phyloP scores from a whole-genome alignment of 2,329 filamentous ascomycete species.

The Magnaporthiopsis incrustans region DNA sequence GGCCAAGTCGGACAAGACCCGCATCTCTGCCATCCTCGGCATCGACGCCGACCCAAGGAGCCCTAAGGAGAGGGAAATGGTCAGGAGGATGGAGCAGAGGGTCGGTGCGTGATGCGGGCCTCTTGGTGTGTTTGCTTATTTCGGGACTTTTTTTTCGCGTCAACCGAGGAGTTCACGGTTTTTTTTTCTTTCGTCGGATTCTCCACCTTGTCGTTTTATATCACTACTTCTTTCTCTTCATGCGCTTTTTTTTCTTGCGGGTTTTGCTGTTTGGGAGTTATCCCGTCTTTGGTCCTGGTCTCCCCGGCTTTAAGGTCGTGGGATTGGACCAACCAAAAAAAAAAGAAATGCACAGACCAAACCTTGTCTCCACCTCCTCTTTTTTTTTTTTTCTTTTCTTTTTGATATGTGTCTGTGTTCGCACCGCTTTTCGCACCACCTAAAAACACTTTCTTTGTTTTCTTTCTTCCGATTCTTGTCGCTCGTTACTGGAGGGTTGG shows the following conservation, averaged over 20 bases:
- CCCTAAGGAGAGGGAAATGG: slow-evolving; percentile 49
- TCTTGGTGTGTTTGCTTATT: too few species aligned
- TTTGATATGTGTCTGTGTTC: neutral
- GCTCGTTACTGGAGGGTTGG: neutral
- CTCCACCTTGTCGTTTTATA: too few species aligned
- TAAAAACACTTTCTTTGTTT: neutral
- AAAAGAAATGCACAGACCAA: neutral
- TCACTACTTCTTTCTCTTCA: neutral
- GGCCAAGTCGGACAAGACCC: slow-evolving; percentile 42
- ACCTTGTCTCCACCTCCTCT: neutral
- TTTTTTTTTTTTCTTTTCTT: neutral
- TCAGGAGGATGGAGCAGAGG: slow-evolving; percentile 44
- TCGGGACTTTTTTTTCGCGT: too few species aligned
- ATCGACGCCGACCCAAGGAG: slow-evolving; percentile 51
- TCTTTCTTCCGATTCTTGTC: neutral
- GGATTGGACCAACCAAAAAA: neutral
- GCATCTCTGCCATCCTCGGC: slow-evolving; percentile 55
- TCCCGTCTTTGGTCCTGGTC: neutral
- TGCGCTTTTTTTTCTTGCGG: neutral
- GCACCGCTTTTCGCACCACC: neutral
- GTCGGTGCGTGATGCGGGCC: slow-evolving; percentile 1
- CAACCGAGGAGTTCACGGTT: too few species aligned
- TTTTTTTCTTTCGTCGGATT: too few species aligned
- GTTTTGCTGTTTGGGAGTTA: neutral
- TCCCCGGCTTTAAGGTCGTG: neutral